Conservation (phyloP, 2,329 filamentous ascomycete genomes). For the Botrytis paeoniae region DNA sequence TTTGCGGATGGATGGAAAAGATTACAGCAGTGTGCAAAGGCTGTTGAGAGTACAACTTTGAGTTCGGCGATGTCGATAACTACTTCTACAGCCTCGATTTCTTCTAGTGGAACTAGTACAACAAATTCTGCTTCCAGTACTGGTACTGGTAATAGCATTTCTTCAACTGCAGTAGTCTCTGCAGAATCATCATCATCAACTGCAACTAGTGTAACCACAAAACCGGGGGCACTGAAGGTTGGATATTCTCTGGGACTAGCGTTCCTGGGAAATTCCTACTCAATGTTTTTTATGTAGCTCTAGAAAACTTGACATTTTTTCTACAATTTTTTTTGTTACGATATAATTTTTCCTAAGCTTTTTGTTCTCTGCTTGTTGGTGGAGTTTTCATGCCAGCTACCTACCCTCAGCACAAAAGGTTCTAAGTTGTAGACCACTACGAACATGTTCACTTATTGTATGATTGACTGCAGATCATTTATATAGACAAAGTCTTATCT, state of each 20-base stretch:
- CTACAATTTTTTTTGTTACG: neutral
- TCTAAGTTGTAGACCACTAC: neutral
- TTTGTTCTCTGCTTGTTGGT: neutral
- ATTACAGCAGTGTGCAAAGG: conserved; percentile 17
- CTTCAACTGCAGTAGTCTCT: neutral
- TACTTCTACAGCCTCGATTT: neutral
- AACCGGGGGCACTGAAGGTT: neutral
- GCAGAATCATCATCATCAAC: neutral
- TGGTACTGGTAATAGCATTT: neutral
- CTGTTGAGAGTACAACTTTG: neutral
- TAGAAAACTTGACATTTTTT: neutral
- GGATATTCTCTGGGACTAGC: neutral
- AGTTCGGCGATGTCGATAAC: neutral
- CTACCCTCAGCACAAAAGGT: neutral
- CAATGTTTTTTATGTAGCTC: neutral
- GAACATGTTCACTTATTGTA: neutral
- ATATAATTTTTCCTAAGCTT: neutral
- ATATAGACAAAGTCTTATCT: neutral
- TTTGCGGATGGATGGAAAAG: conserved; percentile 34
- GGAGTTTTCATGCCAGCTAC: neutral
- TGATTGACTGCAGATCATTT: too few species aligned
- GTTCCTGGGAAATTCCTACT: neutral
- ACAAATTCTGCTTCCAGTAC: neutral
- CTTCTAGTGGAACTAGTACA: neutral
- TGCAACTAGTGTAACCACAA: neutral